phyloP scores from a whole-genome alignment of 257 asterid genomes.

The Solanum gandarillasii region DNA sequence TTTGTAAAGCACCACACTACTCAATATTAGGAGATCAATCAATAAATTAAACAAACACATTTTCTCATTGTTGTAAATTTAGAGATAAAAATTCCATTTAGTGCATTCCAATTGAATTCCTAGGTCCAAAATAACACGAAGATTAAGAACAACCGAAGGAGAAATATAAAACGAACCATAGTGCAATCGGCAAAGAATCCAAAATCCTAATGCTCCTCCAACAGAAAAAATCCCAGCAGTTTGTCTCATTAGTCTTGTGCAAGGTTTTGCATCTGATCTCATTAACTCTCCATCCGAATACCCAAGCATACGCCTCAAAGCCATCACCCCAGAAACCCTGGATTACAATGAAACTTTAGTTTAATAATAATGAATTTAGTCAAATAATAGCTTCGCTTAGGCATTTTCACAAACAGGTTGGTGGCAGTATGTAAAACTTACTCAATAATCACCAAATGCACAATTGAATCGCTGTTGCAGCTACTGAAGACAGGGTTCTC shows the following conservation, averaged over 20 bases:
- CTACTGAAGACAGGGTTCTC: not conserved
- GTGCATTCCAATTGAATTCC: not conserved
- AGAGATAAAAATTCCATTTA: not conserved
- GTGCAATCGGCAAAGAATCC: constrained; percentile 89
- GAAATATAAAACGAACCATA: constrained; percentile 35
- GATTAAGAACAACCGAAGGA: not conserved
- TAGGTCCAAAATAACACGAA: not conserved
- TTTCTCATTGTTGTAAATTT: not conserved
- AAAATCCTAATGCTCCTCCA: constrained; percentile 82
- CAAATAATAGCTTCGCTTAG: not conserved
- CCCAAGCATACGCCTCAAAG: constrained; percentile 71
- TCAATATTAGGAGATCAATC: not conserved
- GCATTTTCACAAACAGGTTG: not conserved
- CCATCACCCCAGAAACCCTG: constrained; percentile 27
- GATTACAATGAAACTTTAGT: not conserved
- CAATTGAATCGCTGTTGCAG: not conserved
- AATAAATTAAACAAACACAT: not conserved
- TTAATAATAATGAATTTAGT: not conserved
- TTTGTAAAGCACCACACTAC: not conserved
- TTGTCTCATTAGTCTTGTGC: constrained; percentile 74
- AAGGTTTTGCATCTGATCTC: constrained; percentile 85
- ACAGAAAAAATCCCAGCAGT: constrained; percentile 74
- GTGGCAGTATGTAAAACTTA: not conserved
- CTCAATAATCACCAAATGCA: not conserved
- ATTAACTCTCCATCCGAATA: constrained; percentile 78